These are phyloP conservation scores for Trifolium fragiferum DNA, from an alignment of 306 rosid genomes.

Conservation along the genomic window DNA sequence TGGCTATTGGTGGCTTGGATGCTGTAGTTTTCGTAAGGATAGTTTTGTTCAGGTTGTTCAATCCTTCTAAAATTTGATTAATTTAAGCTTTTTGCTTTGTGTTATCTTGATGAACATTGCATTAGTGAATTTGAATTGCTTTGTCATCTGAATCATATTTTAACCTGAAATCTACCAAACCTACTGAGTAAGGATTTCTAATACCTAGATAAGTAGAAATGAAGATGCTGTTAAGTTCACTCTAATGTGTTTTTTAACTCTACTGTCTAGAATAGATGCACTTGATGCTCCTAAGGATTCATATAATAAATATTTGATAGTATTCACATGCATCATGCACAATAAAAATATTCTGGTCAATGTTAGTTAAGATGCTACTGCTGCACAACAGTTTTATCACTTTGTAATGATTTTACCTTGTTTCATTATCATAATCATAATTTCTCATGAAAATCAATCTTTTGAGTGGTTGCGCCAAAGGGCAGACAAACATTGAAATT, in stretches of 20 bases:
- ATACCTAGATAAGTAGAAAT: conserved; percentile 23
- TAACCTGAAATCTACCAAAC: conserved; percentile 18
- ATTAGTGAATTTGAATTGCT: conserved; percentile 32
- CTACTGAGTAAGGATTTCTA: conserved; percentile 15
- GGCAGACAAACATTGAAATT: conserved; percentile 29
- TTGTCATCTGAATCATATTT: conserved; percentile 1
- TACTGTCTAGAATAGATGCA: conserved; percentile 18
- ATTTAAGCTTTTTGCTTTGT: conserved; percentile 9
- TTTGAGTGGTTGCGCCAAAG: not conserved
- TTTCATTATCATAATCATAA: not conserved
- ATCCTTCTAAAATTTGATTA: conserved; percentile 35
- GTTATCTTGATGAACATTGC: conserved; percentile 26
- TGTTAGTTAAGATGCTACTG: conserved; percentile 8
- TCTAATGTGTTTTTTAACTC: conserved; percentile 15
- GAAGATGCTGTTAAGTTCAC: conserved; percentile 21
- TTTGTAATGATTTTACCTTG: conserved; percentile 7
- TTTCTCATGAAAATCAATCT: conserved; percentile 29
- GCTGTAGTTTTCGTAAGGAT: conserved; percentile 83
- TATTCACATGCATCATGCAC: conserved; percentile 22
- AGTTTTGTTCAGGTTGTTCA: conserved; percentile 73
- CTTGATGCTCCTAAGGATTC: conserved; percentile 19
- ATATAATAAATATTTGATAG: conserved; percentile 10
- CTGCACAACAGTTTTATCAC: conserved; percentile 10
- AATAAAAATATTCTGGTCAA: not conserved
- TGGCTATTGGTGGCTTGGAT: conserved; percentile 85